phyloP scores from a whole-genome alignment of 257 asterid genomes.

The Thymus mandschuricus region DNA sequence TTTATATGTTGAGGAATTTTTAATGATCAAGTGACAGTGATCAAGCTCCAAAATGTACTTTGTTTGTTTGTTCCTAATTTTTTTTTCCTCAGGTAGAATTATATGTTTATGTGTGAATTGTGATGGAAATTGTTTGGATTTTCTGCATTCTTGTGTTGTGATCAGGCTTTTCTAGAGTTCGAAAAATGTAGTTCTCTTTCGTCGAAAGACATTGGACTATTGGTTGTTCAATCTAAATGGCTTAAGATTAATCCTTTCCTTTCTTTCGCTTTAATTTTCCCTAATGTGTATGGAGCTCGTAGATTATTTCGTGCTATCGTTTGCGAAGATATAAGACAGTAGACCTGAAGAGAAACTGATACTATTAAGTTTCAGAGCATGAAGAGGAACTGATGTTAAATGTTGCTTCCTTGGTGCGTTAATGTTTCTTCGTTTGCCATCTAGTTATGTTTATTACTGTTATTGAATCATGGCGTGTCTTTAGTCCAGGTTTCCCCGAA shows the following conservation, averaged over 20 bases:
- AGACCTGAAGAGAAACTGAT: background rate
- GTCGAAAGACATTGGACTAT: background rate
- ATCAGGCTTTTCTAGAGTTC: background rate
- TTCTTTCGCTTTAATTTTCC: background rate
- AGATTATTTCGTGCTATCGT: background rate
- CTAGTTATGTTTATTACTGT: constrained; percentile 24
- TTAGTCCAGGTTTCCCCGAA: constrained; percentile 77
- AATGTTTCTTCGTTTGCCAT: background rate
- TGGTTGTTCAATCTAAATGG: too few species aligned
- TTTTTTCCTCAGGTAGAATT: background rate
- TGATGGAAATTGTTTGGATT: background rate
- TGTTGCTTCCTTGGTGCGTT: constrained; percentile 1
- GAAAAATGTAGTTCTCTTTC: background rate
- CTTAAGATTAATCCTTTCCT: background rate
- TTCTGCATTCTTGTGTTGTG: background rate
- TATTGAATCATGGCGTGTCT: constrained; percentile 24
- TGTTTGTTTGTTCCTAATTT: background rate
- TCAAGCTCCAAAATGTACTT: background rate
- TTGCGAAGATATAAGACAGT: background rate
- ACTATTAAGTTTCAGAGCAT: background rate
- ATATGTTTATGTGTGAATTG: background rate
- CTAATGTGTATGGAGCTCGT: background rate
- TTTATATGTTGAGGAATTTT: constrained; percentile 12
- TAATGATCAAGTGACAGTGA: background rate
- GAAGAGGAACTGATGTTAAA: background rate